Conservation (phyloP, 179 eudicot species). For the Spinacia oleracea region DNA sequence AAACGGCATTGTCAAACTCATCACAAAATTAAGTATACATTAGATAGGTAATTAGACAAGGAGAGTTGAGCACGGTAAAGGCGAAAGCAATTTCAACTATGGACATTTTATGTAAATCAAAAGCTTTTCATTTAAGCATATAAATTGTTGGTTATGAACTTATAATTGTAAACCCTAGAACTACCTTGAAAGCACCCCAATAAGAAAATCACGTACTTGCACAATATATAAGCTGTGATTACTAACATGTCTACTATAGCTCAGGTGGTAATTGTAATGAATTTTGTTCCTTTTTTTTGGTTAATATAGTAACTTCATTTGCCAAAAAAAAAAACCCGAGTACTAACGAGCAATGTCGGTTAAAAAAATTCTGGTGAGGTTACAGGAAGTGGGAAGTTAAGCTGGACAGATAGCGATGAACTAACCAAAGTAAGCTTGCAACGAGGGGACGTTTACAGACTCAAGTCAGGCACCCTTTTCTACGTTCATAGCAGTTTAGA, state of each 20-base stretch:
- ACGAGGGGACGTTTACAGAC: constrained; percentile 58
- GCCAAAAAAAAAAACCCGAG: too few relatives aligned
- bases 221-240: too few relatives aligned
- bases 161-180: too few relatives aligned
- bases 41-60: not conserved
- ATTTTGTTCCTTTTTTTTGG: too few relatives aligned
- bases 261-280: too few relatives aligned
- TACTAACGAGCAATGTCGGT: not conserved
- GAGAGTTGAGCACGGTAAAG: not conserved
- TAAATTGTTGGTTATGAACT: not conserved
- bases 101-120: too few relatives aligned
- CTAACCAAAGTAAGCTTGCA: constrained; percentile 30
- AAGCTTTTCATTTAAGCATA: too few relatives aligned
- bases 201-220: not conserved
- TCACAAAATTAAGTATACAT: not conserved
- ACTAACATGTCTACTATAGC: too few relatives aligned
- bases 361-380: not conserved
- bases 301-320: too few relatives aligned
- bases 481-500: constrained; percentile 59
- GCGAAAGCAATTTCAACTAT: too few relatives aligned
- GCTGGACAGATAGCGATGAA: constrained; percentile 49
- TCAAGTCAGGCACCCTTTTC: constrained; percentile 58
- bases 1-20: not conserved
- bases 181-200: not conserved
- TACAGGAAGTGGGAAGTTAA: constrained; percentile 66